These are phyloP conservation scores for Pythium folliculosum DNA, from an alignment of 352 stramenopile species.

Conservation along the genomic window DNA sequence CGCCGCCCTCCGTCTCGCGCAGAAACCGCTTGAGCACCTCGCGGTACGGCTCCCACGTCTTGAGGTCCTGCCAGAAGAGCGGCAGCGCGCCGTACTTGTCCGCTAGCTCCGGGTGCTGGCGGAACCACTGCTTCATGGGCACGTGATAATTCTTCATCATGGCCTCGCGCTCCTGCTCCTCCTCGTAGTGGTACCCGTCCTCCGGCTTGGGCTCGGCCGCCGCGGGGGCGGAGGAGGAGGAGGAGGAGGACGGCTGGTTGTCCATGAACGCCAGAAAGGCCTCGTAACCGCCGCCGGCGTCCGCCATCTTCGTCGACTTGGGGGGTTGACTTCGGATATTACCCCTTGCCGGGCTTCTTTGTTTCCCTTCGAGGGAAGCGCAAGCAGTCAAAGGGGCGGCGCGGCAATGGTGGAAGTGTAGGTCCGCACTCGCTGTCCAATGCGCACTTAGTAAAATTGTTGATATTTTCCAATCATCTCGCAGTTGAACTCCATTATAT, in stretches of 20 bases:
- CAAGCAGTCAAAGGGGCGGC: background rate
- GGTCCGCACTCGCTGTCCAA: background rate
- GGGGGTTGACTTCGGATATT: too few species aligned
- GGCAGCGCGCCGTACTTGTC: conserved; percentile 91
- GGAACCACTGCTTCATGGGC: conserved; percentile 90
- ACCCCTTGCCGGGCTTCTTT: background rate
- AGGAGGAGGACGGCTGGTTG: background rate
- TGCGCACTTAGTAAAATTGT: background rate
- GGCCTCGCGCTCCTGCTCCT: conserved; percentile 83
- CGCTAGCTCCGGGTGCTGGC: conserved; percentile 55
- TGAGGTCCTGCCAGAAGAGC: conserved; percentile 95
- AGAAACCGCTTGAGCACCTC: conserved; percentile 92
- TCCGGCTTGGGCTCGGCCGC: conserved; percentile 9
- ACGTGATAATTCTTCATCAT: conserved; percentile 90
- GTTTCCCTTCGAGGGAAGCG: background rate
- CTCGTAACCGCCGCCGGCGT: conserved; percentile 56
- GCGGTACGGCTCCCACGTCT: conserved; percentile 92
- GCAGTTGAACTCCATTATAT: background rate
- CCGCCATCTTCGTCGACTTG: conserved; percentile 43
- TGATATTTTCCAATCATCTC: background rate
- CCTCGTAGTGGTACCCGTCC: conserved; percentile 82
- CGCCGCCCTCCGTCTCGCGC: conserved; percentile 58
- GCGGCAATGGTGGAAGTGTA: background rate
- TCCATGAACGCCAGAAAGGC: conserved; percentile 68
- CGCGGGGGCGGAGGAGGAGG: background rate